Conservation (phyloP, 1,284 basidiomycete genomes). For the Ceratobasidium theobromae region DNA sequence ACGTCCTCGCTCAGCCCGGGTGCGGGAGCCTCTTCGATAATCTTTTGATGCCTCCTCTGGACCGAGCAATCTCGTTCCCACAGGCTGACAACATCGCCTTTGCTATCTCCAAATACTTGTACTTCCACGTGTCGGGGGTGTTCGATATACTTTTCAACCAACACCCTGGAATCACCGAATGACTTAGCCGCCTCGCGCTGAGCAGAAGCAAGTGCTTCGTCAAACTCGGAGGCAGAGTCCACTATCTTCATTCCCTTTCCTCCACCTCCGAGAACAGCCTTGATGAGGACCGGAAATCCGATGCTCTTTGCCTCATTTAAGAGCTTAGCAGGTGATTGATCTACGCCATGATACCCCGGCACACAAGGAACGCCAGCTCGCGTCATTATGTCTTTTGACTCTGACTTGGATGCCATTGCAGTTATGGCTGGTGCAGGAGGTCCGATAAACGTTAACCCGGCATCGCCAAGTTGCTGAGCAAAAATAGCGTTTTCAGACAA, state of each 20-base stretch:
- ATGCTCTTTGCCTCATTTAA: slow-evolving; percentile 71
- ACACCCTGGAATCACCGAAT: slow-evolving; percentile 82
- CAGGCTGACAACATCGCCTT: slow-evolving; percentile 78
- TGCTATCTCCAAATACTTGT: slow-evolving; percentile 82
- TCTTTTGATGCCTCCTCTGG: slow-evolving; percentile 92
- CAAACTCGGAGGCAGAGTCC: slow-evolving; percentile 61
- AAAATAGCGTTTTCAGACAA: slow-evolving; percentile 92
- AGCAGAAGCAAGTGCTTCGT: slow-evolving; percentile 78
- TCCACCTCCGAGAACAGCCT: slow-evolving; percentile 94
- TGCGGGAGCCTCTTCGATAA: slow-evolving; percentile 93
- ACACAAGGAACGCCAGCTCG: slow-evolving; percentile 91
- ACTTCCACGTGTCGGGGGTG: slow-evolving; percentile 86
- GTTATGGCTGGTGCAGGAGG: slow-evolving; percentile 92
- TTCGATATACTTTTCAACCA: slow-evolving; percentile 85
- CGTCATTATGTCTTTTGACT: slow-evolving; percentile 90
- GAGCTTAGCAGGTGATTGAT: slow-evolving; percentile 69
- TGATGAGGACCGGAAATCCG: slow-evolving; percentile 90
- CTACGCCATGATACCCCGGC: slow-evolving; percentile 81
- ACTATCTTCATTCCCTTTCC: slow-evolving; percentile 97
- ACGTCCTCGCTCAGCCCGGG: slow-evolving; percentile 78
- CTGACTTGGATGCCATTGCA: slow-evolving; percentile 89
- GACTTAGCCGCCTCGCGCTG: slow-evolving; percentile 84
- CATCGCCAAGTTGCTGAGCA: slow-evolving; percentile 79
- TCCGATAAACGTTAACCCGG: slow-evolving; percentile 94
- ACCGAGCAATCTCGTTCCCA: slow-evolving; percentile 96